Evolutionary conservation across 345 rosid genomes (phyloP).

Genomic region (Lumnitzera racemosa): DNA sequence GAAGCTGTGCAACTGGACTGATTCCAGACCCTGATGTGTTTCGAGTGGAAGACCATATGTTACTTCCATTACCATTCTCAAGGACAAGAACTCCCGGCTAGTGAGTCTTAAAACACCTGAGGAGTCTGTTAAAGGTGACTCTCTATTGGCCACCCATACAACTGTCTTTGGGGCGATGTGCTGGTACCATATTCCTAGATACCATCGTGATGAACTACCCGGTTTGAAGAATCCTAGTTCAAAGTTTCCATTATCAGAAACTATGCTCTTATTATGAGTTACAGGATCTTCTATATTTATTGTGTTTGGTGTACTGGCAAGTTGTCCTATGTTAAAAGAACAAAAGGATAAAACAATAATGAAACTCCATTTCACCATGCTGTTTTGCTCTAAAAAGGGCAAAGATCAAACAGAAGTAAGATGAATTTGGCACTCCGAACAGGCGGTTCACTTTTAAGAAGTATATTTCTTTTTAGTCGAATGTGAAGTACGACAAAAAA

Average conservation of each 20-base stretch:
- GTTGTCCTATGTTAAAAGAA: background rate
- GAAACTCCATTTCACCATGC: too few relatives aligned
- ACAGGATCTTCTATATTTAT: conserved; percentile 8
- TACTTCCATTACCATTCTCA: background rate
- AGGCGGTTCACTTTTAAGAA: too few relatives aligned
- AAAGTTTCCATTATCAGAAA: conserved; percentile 14
- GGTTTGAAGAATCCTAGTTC: conserved; percentile 28
- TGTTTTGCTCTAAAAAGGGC: too few relatives aligned
- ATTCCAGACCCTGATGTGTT: background rate
- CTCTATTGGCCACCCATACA: conserved; percentile 20
- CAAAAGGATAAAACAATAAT: background rate
- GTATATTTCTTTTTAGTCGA: too few relatives aligned
- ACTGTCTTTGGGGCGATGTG: conserved; percentile 5
- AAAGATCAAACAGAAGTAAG: too few relatives aligned
- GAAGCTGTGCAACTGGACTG: conserved; percentile 26
- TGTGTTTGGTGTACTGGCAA: background rate
- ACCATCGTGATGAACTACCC: conserved; percentile 8
- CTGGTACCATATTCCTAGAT: conserved; percentile 28
- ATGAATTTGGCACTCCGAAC: too few relatives aligned
- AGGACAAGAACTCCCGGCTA: conserved; percentile 5
- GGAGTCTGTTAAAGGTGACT: conserved; percentile 4
- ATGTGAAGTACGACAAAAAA: too few relatives aligned
- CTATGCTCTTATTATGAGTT: conserved; percentile 16
- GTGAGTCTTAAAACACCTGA: conserved; percentile 4
- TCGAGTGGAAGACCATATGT: conserved; percentile 7